phyloP scores from a whole-genome alignment of 768 basidiomycete species.

The Lactifluus pinguis region DNA sequence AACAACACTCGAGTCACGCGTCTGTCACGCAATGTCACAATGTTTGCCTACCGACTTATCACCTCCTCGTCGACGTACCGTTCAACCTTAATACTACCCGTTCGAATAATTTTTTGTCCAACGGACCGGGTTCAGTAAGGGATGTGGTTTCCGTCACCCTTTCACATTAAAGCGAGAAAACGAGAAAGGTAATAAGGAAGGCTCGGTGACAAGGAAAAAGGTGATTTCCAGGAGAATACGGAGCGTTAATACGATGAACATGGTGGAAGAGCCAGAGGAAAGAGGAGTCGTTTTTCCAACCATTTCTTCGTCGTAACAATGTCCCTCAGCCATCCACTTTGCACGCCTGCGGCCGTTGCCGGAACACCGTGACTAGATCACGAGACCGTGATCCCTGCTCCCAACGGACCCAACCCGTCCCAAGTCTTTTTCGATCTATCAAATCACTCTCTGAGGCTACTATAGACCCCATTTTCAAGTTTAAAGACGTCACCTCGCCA shows the following conservation, averaged over 20 bases:
- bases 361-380: constrained; percentile 12
- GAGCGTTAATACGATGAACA: constrained; percentile 8
- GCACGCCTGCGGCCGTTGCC: constrained; percentile 18
- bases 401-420: background rate
- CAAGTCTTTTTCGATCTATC: background rate
- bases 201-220: background rate
- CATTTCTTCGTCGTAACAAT: constrained; percentile 17
- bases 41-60: background rate
- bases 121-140: constrained; percentile 3
- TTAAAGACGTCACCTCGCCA: too few species aligned
- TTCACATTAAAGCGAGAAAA: constrained; percentile 6
- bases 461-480: too few species aligned
- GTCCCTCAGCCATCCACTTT: constrained; percentile 12
- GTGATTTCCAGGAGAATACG: constrained; percentile 2
- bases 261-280: constrained; percentile 9
- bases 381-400: background rate
- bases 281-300: constrained; percentile 10
- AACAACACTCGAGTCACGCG: constrained; percentile 13
- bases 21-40: constrained; percentile 12
- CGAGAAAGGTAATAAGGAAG: background rate
- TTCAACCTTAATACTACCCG: background rate
- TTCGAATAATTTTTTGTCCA: background rate
- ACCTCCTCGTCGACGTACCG: constrained; percentile 14
- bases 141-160: background rate
- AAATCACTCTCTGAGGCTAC: background rate